Conservation (phyloP, 352 stramenopile genomes). For the Thalassiosira hispida region DNA sequence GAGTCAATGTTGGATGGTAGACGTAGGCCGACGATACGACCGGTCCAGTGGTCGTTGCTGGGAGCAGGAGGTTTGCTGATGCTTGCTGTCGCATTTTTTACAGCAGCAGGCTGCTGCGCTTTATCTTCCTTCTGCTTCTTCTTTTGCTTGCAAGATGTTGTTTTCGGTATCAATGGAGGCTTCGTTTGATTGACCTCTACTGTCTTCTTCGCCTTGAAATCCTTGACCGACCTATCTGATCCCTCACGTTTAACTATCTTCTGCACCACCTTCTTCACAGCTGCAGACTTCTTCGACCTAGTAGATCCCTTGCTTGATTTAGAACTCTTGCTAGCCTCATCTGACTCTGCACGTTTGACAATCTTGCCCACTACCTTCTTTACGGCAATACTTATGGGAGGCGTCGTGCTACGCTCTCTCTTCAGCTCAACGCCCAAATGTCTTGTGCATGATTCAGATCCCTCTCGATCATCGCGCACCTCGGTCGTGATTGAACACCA, state of each 20-base stretch:
- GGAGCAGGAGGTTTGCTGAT: neutral
- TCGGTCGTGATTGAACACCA: neutral
- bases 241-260: neutral
- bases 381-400: neutral
- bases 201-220: neutral
- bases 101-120: neutral
- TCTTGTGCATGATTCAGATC: neutral
- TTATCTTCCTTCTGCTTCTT: neutral
- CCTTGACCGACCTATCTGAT: neutral
- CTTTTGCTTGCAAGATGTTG: neutral
- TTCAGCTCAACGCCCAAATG: neutral
- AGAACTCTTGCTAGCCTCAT: neutral
- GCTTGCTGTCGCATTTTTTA: neutral
- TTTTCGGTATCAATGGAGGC: neutral
- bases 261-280: no score
- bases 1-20: conserved; percentile 20
- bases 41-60: conserved; percentile 9
- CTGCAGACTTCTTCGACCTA: neutral
- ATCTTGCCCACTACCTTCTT: neutral
- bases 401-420: no score
- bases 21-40: conserved; percentile 14
- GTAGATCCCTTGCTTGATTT: neutral
- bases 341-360: neutral
- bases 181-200: neutral
- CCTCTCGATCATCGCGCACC: neutral